Percentiles rank a stretch among this genome's conserved stretches.
Conservation (phyloP, 805 yeast species). For the Kuraishia floccosa region DNA sequence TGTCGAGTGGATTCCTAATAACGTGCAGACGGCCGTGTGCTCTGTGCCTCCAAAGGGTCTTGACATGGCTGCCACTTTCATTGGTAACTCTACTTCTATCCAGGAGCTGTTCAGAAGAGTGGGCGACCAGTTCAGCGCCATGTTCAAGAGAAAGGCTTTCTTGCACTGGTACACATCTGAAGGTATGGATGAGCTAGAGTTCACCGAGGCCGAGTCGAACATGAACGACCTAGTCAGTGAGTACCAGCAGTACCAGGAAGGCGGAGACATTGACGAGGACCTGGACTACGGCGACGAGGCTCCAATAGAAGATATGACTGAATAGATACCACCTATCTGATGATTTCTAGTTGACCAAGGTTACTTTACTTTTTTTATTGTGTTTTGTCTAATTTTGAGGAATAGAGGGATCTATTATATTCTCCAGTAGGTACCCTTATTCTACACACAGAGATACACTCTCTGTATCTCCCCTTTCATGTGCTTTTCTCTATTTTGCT, state of each 20-base stretch:
- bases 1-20: slow-evolving; percentile 95
- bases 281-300: slow-evolving; percentile 59
- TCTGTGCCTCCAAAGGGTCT: slow-evolving; percentile 79
- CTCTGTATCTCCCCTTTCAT: too few relatives aligned
- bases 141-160: slow-evolving; percentile 92
- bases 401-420: too few relatives aligned
- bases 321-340: too few relatives aligned
- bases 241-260: slow-evolving; percentile 86
- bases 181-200: slow-evolving; percentile 95
- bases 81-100: slow-evolving; percentile 88
- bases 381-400: too few relatives aligned
- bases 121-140: slow-evolving; percentile 81
- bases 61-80: slow-evolving; percentile 86
- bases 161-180: slow-evolving; percentile 93
- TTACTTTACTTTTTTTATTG: too few relatives aligned
- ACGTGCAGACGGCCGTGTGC: slow-evolving; percentile 90
- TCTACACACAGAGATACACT: too few relatives aligned
- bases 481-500: too few relatives aligned
- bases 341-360: too few relatives aligned
- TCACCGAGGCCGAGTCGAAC: slow-evolving; percentile 87
- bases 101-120: slow-evolving; percentile 86
- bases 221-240: slow-evolving; percentile 84
- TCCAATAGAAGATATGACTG: slow-evolving; percentile 39
- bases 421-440: too few relatives aligned
- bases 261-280: slow-evolving; percentile 67